Evolutionary conservation across 2,329 filamentous ascomycete species (phyloP), one percentile per base, ranked within the genome.

Genomic region (Xylariaceae sp.): DNA sequence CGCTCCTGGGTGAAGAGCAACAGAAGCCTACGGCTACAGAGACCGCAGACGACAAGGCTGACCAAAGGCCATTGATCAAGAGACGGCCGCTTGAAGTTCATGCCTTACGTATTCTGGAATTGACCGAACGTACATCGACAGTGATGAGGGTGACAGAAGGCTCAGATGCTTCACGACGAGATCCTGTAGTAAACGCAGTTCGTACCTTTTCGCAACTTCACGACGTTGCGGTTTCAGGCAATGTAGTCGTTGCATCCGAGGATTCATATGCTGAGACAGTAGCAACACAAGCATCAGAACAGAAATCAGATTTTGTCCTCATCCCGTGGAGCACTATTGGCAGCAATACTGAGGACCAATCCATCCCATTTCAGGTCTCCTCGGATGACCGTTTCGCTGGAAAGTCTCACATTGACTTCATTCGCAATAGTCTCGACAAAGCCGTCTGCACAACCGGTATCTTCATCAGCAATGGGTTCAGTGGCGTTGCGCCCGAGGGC

Each of bases 141-240:
- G 92, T 96, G 60, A 97, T 97, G 92, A 86, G 89, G 60, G 89
- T 95, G 11, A 86, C 90, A 0, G 90, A 95, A 62, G 77, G 86
- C 3, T 86, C 90, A 36, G 89, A 94, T 43, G 79, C 83, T 53
- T 80, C 81, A 22, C 75, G 80, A 6, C 78, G 81, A 60, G 92
- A 97, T 61, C 90, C 92, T 0, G 85, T 97, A 4, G 83, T 96
- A 47, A 96, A 95, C 64, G 88, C 89, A 0, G 96, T 96, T 77
- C 83, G 88, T 42, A 89, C 90, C 0, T 91, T 96, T 59, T 90
- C 89, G 1, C 86, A 87, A 55, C 81, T 96, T 38, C 84, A 94
- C 63, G 89, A 91, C 55, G 78, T 96, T 1, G 83, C 89, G 1
- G 86, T 92, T 14, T 89, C 89, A 4, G 90, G 90, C 4, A 87